Evolutionary conservation across 2,329 filamentous ascomycete genomes (phyloP).

Genomic region (Aspergillus novoparasiticus): DNA sequence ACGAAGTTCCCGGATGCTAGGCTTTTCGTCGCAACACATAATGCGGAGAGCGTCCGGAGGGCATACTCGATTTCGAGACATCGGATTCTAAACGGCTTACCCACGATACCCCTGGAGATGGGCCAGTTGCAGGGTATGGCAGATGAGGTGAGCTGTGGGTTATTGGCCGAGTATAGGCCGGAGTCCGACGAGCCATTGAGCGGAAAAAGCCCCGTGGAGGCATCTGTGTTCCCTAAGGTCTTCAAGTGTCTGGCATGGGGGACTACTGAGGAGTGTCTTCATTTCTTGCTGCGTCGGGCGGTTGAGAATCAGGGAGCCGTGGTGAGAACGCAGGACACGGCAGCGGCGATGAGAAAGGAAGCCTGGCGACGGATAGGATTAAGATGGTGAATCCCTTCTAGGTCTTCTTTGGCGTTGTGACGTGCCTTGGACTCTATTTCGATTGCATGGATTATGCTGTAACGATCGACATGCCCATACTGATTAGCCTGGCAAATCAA

Average conservation of each 20-base stretch:
- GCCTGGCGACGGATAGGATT: slow-evolving; percentile 53
- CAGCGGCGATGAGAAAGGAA: slow-evolving; percentile 66
- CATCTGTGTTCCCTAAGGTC: slow-evolving; percentile 38
- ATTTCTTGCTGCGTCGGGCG: slow-evolving; percentile 60
- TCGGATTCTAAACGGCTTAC: slow-evolving; percentile 45
- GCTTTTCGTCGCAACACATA: slow-evolving; percentile 58
- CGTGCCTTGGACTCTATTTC: not conserved
- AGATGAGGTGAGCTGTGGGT: slow-evolving; percentile 71
- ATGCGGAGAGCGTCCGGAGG: slow-evolving; percentile 50
- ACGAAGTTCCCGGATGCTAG: slow-evolving; percentile 35
- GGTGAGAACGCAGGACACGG: slow-evolving; percentile 61
- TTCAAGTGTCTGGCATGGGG: slow-evolving; percentile 60
- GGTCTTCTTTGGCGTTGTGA: not conserved
- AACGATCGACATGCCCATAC: not conserved
- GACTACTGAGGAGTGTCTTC: slow-evolving; percentile 55
- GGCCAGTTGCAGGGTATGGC: slow-evolving; percentile 90
- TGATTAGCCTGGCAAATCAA: not conserved
- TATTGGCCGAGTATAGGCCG: slow-evolving; percentile 37
- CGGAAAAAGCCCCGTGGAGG: slow-evolving; percentile 2
- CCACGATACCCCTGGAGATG: slow-evolving; percentile 52
- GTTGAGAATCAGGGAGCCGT: slow-evolving; percentile 74
- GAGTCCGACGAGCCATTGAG: slow-evolving; percentile 17
- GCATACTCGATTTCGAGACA: slow-evolving; percentile 40
- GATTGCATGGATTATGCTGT: not conserved
- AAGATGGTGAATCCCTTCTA: not conserved